Evolutionary conservation across 2,329 filamentous ascomycete genomes (phyloP), one percentile per base, ranked within the genome.

Genomic region (Zymoseptoria brevis): DNA sequence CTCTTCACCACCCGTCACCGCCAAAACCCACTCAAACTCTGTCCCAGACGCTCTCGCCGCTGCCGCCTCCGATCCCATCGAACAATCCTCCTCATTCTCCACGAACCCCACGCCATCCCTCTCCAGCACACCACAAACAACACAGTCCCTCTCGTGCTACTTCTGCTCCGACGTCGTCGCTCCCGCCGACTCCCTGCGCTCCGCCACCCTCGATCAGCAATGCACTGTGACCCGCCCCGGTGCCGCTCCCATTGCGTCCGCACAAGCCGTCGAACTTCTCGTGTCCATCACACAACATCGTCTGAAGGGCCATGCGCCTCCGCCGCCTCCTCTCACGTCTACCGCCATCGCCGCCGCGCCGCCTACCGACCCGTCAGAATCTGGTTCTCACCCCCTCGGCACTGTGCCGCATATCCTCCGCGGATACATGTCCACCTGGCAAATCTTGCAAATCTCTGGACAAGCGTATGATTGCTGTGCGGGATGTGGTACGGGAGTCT

Each of bases 111-210:
- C 62, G 19, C 56, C 80, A 3, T 45, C 56, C 2, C 51, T 56
- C 21, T 57, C 50, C n/a, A 9, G 4, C 7, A 19, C 30, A 16
- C 61, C 60, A 49, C 60, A 60, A 11, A 58, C 63, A 13, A 57
- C 80, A 2, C 78, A 84, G 55, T 85, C 89, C 24, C 80, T 97
- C 24, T 94, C 94, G 8, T 99, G 94, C 75, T 99, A 99, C 73
- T 99, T 97, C 75, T 99, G 94, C 76, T 97, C 96, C 69, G 94
- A 99, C 72, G 93, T 99, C 24, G 93, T 97, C 54, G 90, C 93
- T 6, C 94, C 94, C 21, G 87, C 87, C 62, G 90, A 97, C 77
- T 92, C 96, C 78, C 83, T 96, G 71, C 96, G 93, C 74, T 91
- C 96, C 69, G 89, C 92, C 67, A 97, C 94, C 0, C 85, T 99